phyloP scores from a whole-genome alignment of 495 filamentous ascomycete species.

The Hypoxylon fuscum region DNA sequence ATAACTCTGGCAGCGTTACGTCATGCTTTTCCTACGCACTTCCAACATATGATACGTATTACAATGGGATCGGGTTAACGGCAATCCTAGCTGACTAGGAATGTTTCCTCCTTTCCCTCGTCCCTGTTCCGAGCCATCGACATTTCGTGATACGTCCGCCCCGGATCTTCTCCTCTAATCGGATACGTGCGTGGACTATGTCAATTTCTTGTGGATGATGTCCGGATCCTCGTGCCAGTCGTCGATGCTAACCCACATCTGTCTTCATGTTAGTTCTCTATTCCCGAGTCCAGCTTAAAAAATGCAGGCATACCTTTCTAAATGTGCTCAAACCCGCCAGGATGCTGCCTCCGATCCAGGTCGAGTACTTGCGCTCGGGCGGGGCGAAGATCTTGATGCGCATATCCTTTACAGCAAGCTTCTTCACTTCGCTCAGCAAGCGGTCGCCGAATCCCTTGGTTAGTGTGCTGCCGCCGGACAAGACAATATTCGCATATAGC shows the following conservation, averaged over 20 bases:
- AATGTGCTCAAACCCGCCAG: slow-evolving; percentile 97
- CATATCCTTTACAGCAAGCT: slow-evolving; percentile 97
- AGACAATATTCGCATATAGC: slow-evolving; percentile 94
- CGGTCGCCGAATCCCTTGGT: slow-evolving; percentile 92
- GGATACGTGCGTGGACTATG: slow-evolving; percentile 53
- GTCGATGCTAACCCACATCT: slow-evolving; percentile 99
- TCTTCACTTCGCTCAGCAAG: slow-evolving; percentile 88
- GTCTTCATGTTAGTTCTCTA: slow-evolving; percentile 15
- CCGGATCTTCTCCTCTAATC: neutral
- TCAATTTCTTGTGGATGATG: slow-evolving; percentile 97
- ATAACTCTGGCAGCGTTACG: slow-evolving; percentile 13
- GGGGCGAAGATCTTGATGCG: slow-evolving; percentile 98
- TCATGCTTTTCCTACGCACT: slow-evolving; percentile 5
- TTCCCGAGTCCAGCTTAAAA: neutral
- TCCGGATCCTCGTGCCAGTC: slow-evolving; percentile 99
- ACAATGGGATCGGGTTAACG: slow-evolving; percentile 6
- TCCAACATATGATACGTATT: slow-evolving; percentile 14
- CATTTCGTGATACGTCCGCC: neutral
- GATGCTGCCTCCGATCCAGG: slow-evolving; percentile 99
- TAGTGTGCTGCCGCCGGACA: slow-evolving; percentile 93
- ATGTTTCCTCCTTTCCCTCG: too few species aligned
- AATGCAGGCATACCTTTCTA: slow-evolving; percentile 76
- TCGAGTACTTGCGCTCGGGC: slow-evolving; percentile 96
- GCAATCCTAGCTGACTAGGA: too few species aligned
- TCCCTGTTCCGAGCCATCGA: neutral